Base-by-base conservation (phyloP, 23 red algal genomes). In the Chondrus crispus region DNA sequence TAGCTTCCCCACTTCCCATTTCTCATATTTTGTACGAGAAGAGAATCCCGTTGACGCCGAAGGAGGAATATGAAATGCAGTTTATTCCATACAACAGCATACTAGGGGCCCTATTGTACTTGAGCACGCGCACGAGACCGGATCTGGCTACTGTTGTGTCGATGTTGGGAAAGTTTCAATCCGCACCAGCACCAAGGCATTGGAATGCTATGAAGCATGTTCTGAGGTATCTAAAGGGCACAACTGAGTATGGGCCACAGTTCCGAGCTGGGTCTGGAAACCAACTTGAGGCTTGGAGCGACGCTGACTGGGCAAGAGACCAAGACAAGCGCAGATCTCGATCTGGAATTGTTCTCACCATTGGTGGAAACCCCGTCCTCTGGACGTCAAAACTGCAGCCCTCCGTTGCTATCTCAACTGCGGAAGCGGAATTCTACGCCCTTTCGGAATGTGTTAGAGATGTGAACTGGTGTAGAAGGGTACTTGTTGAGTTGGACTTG, bases 261-360 rank as follows among this genome's bases (percentile, higher is more conserved):
- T 46, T 76, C n/a, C 37, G 30, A 20, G 6, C n/a, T 38, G 66
- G 66, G 12, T 14, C 7, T 8, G 6, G 28, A 38, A 38, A 24
- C n/a, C 11, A 8, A 22, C 19, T 76, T 4, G 71, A 46, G 39
- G 71, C 44, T 4, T 76, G 6, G 39, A 62, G 33, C 49, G 47
- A 84, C 38, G 80, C 80, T 24, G 80, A 84, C 49, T 84, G 80
- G 50, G 80, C 40, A 24, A 46, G 80, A 41, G 80, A 84, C 37
- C 80, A 62, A 11, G 46, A 84, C 18, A 60, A 62, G 49, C 4
- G 80, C 13, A 54, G 49, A 18, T 84, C 80, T 5, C 47, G 81
- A 54, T 52, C 49, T 85, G 81, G 81, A 5, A 63, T 63, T 35
- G 6, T 88, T 10, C 4, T 74, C 28, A 39, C 47, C n/a, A 32